phyloP scores from a whole-genome alignment of 768 basidiomycete genomes.

The Suillus spraguei region DNA sequence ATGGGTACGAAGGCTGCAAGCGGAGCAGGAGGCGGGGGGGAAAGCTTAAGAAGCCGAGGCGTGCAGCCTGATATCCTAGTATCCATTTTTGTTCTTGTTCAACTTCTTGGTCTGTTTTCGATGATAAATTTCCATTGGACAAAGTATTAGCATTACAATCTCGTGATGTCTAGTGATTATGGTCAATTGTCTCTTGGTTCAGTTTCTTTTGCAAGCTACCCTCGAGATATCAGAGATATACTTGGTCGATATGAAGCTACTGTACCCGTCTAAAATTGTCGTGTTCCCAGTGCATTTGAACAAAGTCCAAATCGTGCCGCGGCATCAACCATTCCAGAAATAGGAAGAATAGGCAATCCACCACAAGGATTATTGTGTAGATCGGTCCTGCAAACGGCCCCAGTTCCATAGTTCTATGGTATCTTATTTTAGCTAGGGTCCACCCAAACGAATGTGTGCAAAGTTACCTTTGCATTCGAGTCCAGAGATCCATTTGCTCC shows the following conservation, averaged over 20 bases:
- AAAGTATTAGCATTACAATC: constrained; percentile 5
- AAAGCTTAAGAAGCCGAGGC: constrained; percentile 25
- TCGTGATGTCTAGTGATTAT: constrained; percentile 6
- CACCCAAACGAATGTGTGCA: neutral
- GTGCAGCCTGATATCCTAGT: constrained; percentile 14
- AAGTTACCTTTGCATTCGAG: constrained; percentile 72
- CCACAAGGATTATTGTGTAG: constrained; percentile 83
- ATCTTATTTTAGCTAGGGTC: neutral
- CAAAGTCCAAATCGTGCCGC: constrained; percentile 74
- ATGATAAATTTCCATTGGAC: constrained; percentile 11
- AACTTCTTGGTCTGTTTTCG: neutral
- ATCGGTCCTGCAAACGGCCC: constrained; percentile 87
- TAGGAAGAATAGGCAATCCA: constrained; percentile 87
- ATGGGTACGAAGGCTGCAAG: constrained; percentile 26
- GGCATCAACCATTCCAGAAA: constrained; percentile 87
- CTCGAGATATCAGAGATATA: neutral
- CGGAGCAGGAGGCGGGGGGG: constrained; percentile 25
- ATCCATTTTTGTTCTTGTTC: neutral
- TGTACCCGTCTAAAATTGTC: constrained; percentile 36
- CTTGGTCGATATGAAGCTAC: neutral
- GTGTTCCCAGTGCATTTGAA: constrained; percentile 62
- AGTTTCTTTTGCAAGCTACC: constrained; percentile 17
- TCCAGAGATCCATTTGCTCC: constrained; percentile 69
- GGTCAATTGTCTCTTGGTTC: neutral
- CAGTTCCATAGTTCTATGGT: constrained; percentile 68